Conservation (phyloP, 2,329 filamentous ascomycete genomes). For the Pestalotiopsis sp. region DNA sequence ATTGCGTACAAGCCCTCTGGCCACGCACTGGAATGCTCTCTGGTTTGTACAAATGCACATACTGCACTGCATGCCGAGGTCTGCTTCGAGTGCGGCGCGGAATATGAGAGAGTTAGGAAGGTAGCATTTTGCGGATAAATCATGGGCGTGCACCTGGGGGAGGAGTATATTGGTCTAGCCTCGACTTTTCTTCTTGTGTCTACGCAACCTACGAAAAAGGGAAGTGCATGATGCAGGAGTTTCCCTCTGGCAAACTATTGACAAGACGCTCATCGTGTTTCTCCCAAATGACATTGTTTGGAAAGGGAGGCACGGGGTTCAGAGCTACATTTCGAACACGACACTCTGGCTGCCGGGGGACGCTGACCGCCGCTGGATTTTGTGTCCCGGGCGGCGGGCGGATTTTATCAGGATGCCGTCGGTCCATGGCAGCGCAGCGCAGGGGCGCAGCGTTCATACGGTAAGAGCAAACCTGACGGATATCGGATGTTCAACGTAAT, state of each 20-base stretch:
- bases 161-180: background rate
- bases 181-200: background rate
- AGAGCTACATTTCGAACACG: background rate
- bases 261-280: background rate
- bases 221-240: background rate
- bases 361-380: background rate
- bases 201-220: slow-evolving; percentile 3
- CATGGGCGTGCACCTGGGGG: background rate
- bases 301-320: too few relatives aligned
- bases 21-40: too few relatives aligned
- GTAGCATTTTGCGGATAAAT: slow-evolving; percentile 10
- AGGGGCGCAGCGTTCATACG: background rate
- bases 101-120: slow-evolving; percentile 11
- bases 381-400: background rate
- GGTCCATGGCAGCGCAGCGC: background rate
- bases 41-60: background rate
- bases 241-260: background rate
- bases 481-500: background rate
- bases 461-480: background rate
- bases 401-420: background rate
- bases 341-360: background rate
- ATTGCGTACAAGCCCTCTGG: too few relatives aligned
- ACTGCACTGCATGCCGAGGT: background rate
- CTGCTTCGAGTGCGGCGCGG: slow-evolving; percentile 9
- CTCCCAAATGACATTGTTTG: background rate